phyloP scores from a whole-genome alignment of 257 asterid species.

The Pogostemon cablin region DNA sequence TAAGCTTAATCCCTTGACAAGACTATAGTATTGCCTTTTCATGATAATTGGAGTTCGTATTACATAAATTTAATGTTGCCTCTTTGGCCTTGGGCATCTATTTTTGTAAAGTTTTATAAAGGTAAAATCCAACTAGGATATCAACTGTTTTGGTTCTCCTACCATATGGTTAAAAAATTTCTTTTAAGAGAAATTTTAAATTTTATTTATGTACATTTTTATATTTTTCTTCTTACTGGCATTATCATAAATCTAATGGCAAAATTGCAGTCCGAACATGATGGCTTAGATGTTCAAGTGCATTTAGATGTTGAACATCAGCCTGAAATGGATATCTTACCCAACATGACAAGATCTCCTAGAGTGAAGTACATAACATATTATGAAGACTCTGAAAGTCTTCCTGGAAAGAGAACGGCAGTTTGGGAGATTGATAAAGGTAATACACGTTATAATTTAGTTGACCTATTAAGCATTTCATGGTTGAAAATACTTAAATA shows the following conservation, averaged over 20 bases:
- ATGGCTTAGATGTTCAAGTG: constrained; percentile 92
- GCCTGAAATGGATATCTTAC: constrained; percentile 73
- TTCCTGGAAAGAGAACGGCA: constrained; percentile 93
- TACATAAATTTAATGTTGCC: constrained; percentile 10
- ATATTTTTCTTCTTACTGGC: constrained; percentile 24
- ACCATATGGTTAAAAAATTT: not conserved
- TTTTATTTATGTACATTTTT: not conserved
- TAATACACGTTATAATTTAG: constrained; percentile 40
- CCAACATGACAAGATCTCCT: constrained; percentile 89
- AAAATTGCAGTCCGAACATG: constrained; percentile 84
- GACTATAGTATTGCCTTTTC: not conserved
- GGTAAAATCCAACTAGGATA: constrained; percentile 1
- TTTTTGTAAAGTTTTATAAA: not conserved
- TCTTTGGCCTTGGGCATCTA: constrained; percentile 20
- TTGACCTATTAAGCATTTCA: constrained; percentile 28
- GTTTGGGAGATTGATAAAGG: constrained; percentile 99
- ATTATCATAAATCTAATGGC: constrained; percentile 26
- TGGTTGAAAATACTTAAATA: constrained; percentile 3
- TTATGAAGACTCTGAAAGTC: constrained; percentile 95
- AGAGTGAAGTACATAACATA: constrained; percentile 93
- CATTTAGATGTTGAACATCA: constrained; percentile 74
- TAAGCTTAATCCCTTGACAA: not conserved
- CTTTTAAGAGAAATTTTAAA: not conserved
- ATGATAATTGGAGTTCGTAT: constrained; percentile 5
- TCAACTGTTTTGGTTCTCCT: constrained; percentile 28